phyloP scores from a whole-genome alignment of 202 grass and related monocot genomes.

The Musa balbisiana region DNA sequence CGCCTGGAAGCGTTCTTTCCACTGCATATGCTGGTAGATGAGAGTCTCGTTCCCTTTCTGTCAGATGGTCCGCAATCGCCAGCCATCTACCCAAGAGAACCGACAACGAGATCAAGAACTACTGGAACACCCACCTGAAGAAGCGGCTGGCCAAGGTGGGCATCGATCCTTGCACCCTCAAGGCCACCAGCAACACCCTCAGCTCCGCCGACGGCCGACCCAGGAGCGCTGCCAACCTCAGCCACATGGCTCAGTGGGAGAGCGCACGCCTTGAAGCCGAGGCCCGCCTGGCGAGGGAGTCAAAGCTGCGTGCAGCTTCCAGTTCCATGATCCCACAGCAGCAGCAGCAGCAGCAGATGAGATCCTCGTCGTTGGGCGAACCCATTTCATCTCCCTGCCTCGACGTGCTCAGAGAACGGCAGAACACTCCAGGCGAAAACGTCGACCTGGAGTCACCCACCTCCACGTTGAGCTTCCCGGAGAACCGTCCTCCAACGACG shows the following conservation, averaged over 20 bases:
- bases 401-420: constrained; percentile 23
- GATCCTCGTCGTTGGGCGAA: not conserved
- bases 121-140: constrained; percentile 97
- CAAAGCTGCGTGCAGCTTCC: constrained; percentile 38
- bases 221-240: constrained; percentile 59
- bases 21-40: no score
- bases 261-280: constrained; percentile 85
- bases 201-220: constrained; percentile 25
- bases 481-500: not conserved
- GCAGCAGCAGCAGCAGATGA: not conserved
- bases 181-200: constrained; percentile 50
- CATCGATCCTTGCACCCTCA: constrained; percentile 81
- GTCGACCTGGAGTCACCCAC: constrained; percentile 76
- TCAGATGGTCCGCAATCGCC: constrained; percentile 89
- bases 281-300: constrained; percentile 67
- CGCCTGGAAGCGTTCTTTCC: no score
- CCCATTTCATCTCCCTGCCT: not conserved
- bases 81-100: constrained; percentile 82
- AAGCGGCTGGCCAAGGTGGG: constrained; percentile 87
- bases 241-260: constrained; percentile 99
- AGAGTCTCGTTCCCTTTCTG: not conserved
- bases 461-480: constrained; percentile 59
- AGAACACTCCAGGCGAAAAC: constrained; percentile 23
- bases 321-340: constrained; percentile 11
- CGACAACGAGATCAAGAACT: constrained; percentile 97